Conservation (phyloP, 176 grass and related monocot species). For the Echinochloa phyllopogon region DNA sequence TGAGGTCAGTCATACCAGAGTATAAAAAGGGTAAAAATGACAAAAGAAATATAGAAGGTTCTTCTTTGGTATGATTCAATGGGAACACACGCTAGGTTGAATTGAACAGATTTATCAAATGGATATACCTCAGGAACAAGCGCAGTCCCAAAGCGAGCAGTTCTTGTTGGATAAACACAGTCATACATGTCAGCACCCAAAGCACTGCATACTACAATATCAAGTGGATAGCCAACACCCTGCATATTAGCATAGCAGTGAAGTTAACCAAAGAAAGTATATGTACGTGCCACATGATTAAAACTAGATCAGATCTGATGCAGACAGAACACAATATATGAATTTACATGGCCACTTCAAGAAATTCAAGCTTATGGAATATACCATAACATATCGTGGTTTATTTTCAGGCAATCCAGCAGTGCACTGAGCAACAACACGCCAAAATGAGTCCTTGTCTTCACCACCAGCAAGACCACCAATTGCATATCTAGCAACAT, state of each 20-base stretch:
- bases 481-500: constrained; percentile 86
- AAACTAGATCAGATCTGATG: constrained; percentile 25
- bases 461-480: constrained; percentile 97
- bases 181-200: constrained; percentile 99
- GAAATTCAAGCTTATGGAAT: constrained; percentile 14
- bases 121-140: constrained; percentile 86
- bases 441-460: constrained; percentile 98
- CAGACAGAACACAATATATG: neutral
- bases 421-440: constrained; percentile 92
- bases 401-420: constrained; percentile 94
- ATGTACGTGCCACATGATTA: neutral
- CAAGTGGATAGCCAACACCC: constrained; percentile 98
- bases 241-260: constrained; percentile 51
- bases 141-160: constrained; percentile 92
- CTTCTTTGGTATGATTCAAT: neutral
- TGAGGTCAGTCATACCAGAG: neutral
- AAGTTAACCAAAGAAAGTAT: constrained; percentile 37
- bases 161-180: constrained; percentile 94
- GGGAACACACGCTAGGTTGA: neutral
- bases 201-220: constrained; percentile 98
- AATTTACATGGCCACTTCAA: neutral
- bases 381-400: constrained; percentile 97
- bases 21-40: neutral
- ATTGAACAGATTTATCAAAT: constrained; percentile 1
- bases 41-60: neutral